Base-by-base conservation (phyloP, 495 filamentous ascomycete species). In the Neurospora sp. region DNA sequence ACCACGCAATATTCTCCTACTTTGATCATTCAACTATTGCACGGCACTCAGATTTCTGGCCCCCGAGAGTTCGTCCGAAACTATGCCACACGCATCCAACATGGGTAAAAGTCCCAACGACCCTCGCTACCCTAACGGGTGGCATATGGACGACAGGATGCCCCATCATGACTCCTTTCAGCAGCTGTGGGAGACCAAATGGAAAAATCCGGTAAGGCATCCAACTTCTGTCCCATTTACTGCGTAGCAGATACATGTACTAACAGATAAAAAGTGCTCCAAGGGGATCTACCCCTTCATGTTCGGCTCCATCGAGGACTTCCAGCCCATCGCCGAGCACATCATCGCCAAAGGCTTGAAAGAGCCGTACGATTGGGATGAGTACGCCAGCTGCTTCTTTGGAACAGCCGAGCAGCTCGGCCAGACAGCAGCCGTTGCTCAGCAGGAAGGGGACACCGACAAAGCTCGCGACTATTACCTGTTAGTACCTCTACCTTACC, bases 261-360 rank as follows among this genome's bases (percentile, higher is more conserved):
- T 74, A 59, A 71, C 35, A 31, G 22, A 5, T n/a, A 12, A 41
- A 18, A 42, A 74, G 73, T 77, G 77, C 76, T 71, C 77, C 41
- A 88, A 86, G 84, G 89, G 89, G 9, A 81, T 93, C 38, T 94
- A 94, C 77, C 91, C 91, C 1, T 94, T 93, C 83, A 90, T 91
- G 81, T 91, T 91, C 75, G 87, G 88, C 16, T 79, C 82, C 4
- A 80, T 84, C 44, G 82, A 87, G 73, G 91, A 93, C 77, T 93
- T 94, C 73, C 82, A 89, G 77, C 89, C 90, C 2, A 85, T 93
- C 18, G 90, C 89, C 68, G 75, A 86, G 35, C 78, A 85, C 68
- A 76, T 92, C 31, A 87, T 89, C 20, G 39, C 69, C 41, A 80
- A 83, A 74, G 78, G 76, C 14, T 72, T 76, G 8, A 78, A 79